These are phyloP conservation scores for Ensete glaucum DNA, from an alignment of 176 grass and related monocot genomes.

Conservation along the genomic window DNA sequence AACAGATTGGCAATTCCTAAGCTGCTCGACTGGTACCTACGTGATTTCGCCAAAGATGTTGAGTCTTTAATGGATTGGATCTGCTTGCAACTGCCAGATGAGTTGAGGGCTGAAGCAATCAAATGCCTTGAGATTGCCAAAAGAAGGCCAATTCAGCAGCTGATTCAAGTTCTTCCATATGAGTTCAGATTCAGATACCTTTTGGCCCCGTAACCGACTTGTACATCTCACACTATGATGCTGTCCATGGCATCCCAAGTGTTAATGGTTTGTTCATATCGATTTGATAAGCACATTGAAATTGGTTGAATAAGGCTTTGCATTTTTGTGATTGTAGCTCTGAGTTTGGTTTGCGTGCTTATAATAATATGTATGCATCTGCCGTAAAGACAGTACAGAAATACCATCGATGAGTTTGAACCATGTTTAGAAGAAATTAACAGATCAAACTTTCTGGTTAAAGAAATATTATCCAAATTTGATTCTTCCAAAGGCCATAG, in stretches of 20 bases:
- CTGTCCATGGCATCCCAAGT: neutral
- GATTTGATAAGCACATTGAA: neutral
- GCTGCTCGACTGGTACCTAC: slow-evolving; percentile 81
- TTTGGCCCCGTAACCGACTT: slow-evolving; percentile 26
- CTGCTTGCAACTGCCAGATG: slow-evolving; percentile 67
- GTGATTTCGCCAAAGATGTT: slow-evolving; percentile 85
- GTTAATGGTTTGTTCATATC: neutral
- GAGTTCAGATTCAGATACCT: slow-evolving; percentile 97
- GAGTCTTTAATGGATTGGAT: slow-evolving; percentile 98
- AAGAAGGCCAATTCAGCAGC: slow-evolving; percentile 10
- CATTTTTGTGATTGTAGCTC: neutral
- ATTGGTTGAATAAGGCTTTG: neutral
- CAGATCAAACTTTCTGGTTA: no score
- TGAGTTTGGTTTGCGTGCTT: neutral
- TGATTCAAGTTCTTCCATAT: slow-evolving; percentile 60
- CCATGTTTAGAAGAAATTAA: no score
- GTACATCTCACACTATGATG: neutral
- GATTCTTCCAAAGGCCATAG: no score
- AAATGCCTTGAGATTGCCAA: slow-evolving; percentile 37
- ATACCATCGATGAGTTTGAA: neutral
- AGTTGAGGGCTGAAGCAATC: slow-evolving; percentile 40
- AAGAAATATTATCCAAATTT: no score
- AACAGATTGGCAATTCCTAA: slow-evolving; percentile 70
- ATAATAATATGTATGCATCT: no score
- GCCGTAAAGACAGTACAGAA: no score